Base-by-base conservation (phyloP, 2,329 filamentous ascomycete genomes). In the Macroventuria anomochaeta region DNA sequence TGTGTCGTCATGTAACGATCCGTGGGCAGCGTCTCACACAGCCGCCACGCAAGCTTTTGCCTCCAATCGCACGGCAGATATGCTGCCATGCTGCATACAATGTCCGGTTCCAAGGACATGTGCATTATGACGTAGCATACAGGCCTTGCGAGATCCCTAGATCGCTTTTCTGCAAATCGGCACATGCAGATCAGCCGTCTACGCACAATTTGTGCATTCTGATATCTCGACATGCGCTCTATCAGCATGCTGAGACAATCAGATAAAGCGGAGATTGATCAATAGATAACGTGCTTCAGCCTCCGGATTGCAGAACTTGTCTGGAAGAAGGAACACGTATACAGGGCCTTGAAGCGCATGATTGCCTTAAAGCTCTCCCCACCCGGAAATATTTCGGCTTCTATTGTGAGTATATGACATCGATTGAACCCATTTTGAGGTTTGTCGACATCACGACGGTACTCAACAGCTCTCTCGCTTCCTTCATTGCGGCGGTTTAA, bases 401-500 rank as follows among this genome's bases (percentile, higher is more conserved):
- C n/a, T 6, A n/a, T 15, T n/a, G 13, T 10, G 23, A 18, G 21
- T 8, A 21, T 32, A n/a, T 20, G 13, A 10, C 32, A 13, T 18
- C 4, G 12, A 12, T n/a, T 25, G 1, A 18, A 23, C 15, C 23
- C 4, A 2, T 5, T 2, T 13, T 10, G 5, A 21, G 12, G n/a
- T 2, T 7, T n/a, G 13, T 17, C n/a, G 1, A 15, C 7, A 2
- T 25, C 3, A 33, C 12, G 13, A 44, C 34, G 40, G 40, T 39
- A 15, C 20, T 46, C 10, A 46, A 42, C 12, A 21, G 44, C n/a
- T 31, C 56, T 29, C 48, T 70, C 21, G 54, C 64, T 58, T 79
- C 75, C 13, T 82, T 84, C 54, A 64, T 82, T 8, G 80, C 80
- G 21, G 81, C 81, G 3, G 65, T 84, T 20, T 81, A 84, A 65